Percentiles rank a stretch among this genome's conserved stretches.
phyloP scores from a whole-genome alignment of 148 eudicot species.

The Fagopyrum esculentum region DNA sequence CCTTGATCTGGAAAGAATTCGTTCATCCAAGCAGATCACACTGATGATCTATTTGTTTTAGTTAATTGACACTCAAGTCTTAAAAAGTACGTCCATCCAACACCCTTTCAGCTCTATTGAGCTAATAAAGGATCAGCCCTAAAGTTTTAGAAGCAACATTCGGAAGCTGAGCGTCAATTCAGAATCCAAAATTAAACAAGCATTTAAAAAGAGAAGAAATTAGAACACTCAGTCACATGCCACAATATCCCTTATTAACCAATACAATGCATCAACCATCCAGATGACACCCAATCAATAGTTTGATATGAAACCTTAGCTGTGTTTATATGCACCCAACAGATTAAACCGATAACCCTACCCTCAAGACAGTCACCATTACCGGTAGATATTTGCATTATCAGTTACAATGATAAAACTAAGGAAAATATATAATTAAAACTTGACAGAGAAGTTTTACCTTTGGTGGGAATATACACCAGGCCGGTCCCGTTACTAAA shows the following conservation, averaged over 20 bases:
- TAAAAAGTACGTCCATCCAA: not conserved
- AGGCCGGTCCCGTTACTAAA: slow-evolving; percentile 49
- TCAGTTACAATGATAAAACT: not conserved
- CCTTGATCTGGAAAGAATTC: not conserved
- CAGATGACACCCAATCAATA: not conserved
- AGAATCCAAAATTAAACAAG: not conserved
- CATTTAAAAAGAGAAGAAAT: not conserved
- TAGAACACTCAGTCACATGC: not conserved
- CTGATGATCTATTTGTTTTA: not conserved
- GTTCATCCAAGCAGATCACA: not conserved
- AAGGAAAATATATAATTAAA: not conserved
- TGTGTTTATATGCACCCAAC: not conserved
- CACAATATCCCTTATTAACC: not conserved
- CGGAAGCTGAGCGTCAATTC: not conserved
- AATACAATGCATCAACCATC: not conserved
- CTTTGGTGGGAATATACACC: slow-evolving; percentile 68
- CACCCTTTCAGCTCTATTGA: not conserved
- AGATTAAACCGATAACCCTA: not conserved
- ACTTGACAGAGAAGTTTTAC: slow-evolving; percentile 21
- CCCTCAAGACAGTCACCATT: not conserved
- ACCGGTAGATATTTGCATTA: not conserved
- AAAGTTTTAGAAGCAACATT: not conserved
- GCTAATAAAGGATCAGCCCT: not conserved
- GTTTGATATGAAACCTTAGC: not conserved
- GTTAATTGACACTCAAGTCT: not conserved